Percentiles rank a stretch among this genome's conserved stretches.
These are phyloP conservation scores for Alternaria triticina DNA, from an alignment of 2,329 filamentous ascomycete genomes.

Conservation along the genomic window DNA sequence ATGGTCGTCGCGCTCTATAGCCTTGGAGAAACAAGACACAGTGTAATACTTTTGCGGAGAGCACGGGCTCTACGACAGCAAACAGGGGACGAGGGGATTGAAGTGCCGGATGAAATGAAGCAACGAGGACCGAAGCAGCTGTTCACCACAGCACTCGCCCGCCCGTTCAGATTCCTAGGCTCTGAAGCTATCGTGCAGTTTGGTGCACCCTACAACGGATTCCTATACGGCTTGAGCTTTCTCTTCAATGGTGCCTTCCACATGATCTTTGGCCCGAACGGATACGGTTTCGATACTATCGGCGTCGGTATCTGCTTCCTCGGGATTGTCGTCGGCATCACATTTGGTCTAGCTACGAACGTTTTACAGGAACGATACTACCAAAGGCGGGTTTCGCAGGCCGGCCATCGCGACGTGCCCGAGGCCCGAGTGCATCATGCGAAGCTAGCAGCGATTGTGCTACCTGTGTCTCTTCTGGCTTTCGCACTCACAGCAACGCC, in stretches of 20 bases:
- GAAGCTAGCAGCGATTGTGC: conserved; percentile 49
- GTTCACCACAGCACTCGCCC: conserved; percentile 51
- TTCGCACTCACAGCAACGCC: conserved; percentile 46
- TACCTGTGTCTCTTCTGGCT: conserved; percentile 43
- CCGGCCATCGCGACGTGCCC: conserved; percentile 46
- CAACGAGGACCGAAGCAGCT: conserved; percentile 48
- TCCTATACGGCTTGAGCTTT: conserved; percentile 58
- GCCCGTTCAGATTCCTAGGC: conserved; percentile 57
- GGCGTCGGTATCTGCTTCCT: conserved; percentile 52
- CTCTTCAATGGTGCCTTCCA: conserved; percentile 59
- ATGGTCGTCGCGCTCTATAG: conserved; percentile 47
- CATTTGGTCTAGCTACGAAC: conserved; percentile 53
- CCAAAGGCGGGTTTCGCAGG: conserved; percentile 41
- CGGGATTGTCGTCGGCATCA: conserved; percentile 51
- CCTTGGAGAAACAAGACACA: conserved; percentile 55
- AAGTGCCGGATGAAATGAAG: conserved; percentile 49
- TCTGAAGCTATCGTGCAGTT: conserved; percentile 58
- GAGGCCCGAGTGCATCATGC: conserved; percentile 53
- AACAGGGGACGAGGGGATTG: conserved; percentile 33
- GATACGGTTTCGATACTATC: conserved; percentile 51
- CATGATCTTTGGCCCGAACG: conserved; percentile 55
- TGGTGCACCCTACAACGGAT: conserved; percentile 58
- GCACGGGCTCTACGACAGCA: conserved; percentile 38
- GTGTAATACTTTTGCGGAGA: conserved; percentile 50
- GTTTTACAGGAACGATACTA: conserved; percentile 55